Base-by-base conservation (phyloP, 78 protist species). In the Planoprotostelium fungivorum region DNA sequence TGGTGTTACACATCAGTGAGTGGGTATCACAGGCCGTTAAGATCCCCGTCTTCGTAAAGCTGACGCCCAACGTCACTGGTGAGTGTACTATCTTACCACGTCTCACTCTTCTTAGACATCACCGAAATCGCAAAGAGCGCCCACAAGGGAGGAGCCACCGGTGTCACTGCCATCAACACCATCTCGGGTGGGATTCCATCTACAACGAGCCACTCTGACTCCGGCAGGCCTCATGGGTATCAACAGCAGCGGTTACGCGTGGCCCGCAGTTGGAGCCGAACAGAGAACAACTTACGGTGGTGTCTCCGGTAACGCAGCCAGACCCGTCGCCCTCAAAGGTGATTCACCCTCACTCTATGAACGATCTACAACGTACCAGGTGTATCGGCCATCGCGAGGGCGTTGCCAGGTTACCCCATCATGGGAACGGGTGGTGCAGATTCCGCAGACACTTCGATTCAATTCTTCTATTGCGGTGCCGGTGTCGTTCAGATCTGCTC, bases 31-130 rank as follows among this genome's bases (percentile, higher is more conserved):
- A 88, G 1, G 96, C 96, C 25, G 87, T 85, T 31, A 89, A 31
- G 39, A 86, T 97, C 10, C 99, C 99, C 84, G 91, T 98, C 94
- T 98, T 97, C 92, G 97, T 97, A 87, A 98, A 98, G 93, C 51
- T 98, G 36, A 98, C 99, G 0, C 99, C 99, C 31, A 98, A 98
- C 88, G 97, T 97, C 35, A 97, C 99, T 0, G 73, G 73, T 51
- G 73, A 51, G 5, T 51, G 16, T 51, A 51, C 5, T 51, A 51
- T 16, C 5, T 25, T 51, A 25, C 16, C 16, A 5, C 5, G 16
- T 51, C 16, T 5, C 73, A 51, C 16, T 51, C 16, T 51, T 25
- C 73, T 25, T 51, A 51, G 96, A 94, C 87, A 92, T 97, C 51
- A 63, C 88, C 37, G 96, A 89, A 16, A 95, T 97, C 87, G 99